Evolutionary conservation across 306 rosid species (phyloP).

Genomic region (Hippophae rhamnoides): DNA sequence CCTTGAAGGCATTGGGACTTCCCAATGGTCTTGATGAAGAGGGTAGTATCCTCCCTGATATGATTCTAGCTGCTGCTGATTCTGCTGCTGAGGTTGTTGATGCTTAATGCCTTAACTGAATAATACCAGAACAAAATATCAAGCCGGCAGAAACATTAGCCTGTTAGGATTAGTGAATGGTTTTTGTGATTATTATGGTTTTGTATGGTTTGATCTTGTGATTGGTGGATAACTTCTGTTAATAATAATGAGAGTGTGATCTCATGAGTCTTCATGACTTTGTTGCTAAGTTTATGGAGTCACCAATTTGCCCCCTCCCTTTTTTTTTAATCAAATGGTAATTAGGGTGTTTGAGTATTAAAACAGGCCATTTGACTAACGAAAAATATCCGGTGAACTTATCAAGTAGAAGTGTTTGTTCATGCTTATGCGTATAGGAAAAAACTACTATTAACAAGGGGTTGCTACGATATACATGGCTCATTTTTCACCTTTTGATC

Average conservation of each 20-base stretch:
- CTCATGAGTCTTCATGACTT: too few relatives aligned
- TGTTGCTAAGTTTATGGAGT: neutral
- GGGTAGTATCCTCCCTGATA: slow-evolving; percentile 42
- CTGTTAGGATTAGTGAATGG: neutral
- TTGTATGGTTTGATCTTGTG: neutral
- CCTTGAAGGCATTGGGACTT: slow-evolving; percentile 53
- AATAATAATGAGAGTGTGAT: slow-evolving; percentile 1
- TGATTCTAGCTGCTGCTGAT: slow-evolving; percentile 64
- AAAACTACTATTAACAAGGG: too few relatives aligned
- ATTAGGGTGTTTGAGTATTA: too few relatives aligned
- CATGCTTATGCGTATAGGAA: too few relatives aligned
- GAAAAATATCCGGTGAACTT: too few relatives aligned
- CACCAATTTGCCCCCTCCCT: neutral
- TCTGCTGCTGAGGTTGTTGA: slow-evolving; percentile 37
- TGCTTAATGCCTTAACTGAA: slow-evolving; percentile 23
- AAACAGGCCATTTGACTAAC: too few relatives aligned
- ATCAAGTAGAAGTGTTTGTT: too few relatives aligned
- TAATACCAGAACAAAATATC: neutral
- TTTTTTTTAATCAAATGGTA: neutral
- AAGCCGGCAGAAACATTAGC: slow-evolving; percentile 13
- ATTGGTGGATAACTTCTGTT: slow-evolving; percentile 11
- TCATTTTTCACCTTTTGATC: too few relatives aligned
- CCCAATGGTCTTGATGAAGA: slow-evolving; percentile 41
- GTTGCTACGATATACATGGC: too few relatives aligned
- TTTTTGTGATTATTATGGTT: neutral